Evolutionary conservation across 768 basidiomycete genomes (phyloP).

Genomic region (Termitomyces sp.): DNA sequence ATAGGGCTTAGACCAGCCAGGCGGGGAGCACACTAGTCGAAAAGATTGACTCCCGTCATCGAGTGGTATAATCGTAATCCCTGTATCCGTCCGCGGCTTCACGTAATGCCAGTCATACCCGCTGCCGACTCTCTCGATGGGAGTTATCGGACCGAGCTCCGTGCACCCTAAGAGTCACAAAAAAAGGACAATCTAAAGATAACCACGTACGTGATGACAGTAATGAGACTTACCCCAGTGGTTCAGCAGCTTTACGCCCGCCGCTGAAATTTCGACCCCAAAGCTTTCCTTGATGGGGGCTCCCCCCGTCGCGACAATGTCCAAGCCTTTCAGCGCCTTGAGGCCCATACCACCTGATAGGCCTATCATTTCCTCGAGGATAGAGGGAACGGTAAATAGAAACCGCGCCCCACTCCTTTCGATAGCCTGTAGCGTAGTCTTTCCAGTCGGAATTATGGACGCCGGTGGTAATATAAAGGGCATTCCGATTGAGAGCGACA

Average conservation of each 20-base stretch:
- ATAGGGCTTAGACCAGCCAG: constrained; percentile 27
- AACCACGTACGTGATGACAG: not conserved
- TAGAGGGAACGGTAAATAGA: constrained; percentile 33
- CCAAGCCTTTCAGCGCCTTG: constrained; percentile 23
- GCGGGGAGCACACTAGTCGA: constrained; percentile 25
- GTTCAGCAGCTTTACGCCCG: constrained; percentile 31
- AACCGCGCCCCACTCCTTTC: constrained; percentile 23
- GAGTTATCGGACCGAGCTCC: constrained; percentile 32
- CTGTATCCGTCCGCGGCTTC: constrained; percentile 27
- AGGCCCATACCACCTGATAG: constrained; percentile 20
- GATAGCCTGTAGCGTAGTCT: constrained; percentile 19
- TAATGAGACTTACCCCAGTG: constrained; percentile 29
- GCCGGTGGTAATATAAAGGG: constrained; percentile 31
- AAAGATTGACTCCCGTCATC: constrained; percentile 20
- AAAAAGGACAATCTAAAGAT: not conserved
- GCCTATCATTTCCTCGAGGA: constrained; percentile 29
- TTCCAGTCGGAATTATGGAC: constrained; percentile 29
- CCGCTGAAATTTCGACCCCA: constrained; percentile 20
- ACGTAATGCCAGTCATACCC: constrained; percentile 35
- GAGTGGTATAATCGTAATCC: constrained; percentile 21
- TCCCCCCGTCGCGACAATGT: constrained; percentile 31
- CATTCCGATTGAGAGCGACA: constrained; percentile 32
- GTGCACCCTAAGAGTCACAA: constrained; percentile 22
- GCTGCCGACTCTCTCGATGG: constrained; percentile 22
- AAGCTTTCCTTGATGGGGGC: constrained; percentile 34